Percentiles rank a stretch among this genome's conserved stretches.
These are phyloP conservation scores for Hansenula lynferdii DNA, from an alignment of 1,139 yeast genomes.

Conservation along the genomic window DNA sequence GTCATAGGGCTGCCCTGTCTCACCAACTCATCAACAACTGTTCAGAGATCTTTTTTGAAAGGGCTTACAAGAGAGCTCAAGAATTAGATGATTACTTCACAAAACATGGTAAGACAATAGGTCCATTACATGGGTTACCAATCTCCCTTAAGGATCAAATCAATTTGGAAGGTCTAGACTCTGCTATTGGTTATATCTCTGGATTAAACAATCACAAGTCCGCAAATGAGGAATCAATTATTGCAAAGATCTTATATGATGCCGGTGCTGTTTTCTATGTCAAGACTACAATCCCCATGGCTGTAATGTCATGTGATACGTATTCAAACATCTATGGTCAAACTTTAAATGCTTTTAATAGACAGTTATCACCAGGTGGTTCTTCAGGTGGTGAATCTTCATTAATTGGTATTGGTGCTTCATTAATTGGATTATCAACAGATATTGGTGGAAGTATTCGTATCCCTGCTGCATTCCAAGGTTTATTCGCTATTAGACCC, in stretches of 20 bases:
- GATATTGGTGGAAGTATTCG: slow-evolving; percentile 65
- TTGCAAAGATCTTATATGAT: slow-evolving; percentile 36
- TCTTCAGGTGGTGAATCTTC: slow-evolving; percentile 56
- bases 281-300: slow-evolving; percentile 54
- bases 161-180: slow-evolving; percentile 39
- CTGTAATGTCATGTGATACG: slow-evolving; percentile 48
- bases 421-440: slow-evolving; percentile 53
- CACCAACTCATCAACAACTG: slow-evolving; percentile 51
- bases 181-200: slow-evolving; percentile 42
- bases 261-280: slow-evolving; percentile 53
- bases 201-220: slow-evolving; percentile 33
- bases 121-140: slow-evolving; percentile 69
- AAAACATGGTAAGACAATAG: slow-evolving; percentile 33
- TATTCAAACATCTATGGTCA: slow-evolving; percentile 38
- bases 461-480: slow-evolving; percentile 50
- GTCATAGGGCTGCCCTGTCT: slow-evolving; percentile 52
- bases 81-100: slow-evolving; percentile 38
- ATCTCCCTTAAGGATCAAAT: slow-evolving; percentile 54
- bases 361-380: slow-evolving; percentile 43
- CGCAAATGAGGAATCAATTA: slow-evolving; percentile 31
- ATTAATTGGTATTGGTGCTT: slow-evolving; percentile 44
- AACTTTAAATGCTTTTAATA: slow-evolving; percentile 41
- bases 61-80: slow-evolving; percentile 38
- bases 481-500: slow-evolving; percentile 52
- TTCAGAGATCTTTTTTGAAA: slow-evolving; percentile 36